Evolutionary conservation across 768 basidiomycete species (phyloP).

Genomic region (Floccularia luteovirens): DNA sequence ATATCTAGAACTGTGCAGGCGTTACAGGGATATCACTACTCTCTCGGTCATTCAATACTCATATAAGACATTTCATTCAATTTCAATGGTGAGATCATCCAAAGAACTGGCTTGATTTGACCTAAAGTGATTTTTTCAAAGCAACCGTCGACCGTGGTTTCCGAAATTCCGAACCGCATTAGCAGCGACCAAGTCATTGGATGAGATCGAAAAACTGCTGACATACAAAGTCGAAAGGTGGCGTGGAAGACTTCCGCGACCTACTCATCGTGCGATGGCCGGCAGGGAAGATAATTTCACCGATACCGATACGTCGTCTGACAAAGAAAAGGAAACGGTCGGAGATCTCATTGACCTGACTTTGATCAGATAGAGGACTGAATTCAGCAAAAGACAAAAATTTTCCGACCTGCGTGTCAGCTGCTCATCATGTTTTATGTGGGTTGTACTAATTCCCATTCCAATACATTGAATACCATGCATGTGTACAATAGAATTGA

Average conservation of each 20-base stretch:
- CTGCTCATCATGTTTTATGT: too few relatives aligned
- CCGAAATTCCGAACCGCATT: constrained; percentile 43
- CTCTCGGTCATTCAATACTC: constrained; percentile 48
- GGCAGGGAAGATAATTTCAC: constrained; percentile 9
- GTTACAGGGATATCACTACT: constrained; percentile 40
- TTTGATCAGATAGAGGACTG: constrained; percentile 1
- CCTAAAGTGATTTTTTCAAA: constrained; percentile 11
- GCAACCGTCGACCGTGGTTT: constrained; percentile 49
- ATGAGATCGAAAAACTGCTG: constrained; percentile 40
- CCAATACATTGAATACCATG: too few relatives aligned
- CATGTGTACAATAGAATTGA: too few relatives aligned
- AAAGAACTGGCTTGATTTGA: constrained; percentile 7
- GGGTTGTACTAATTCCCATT: too few relatives aligned
- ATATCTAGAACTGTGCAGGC: constrained; percentile 55
- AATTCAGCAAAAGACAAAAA: too few relatives aligned
- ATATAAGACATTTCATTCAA: constrained; percentile 61
- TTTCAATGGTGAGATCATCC: constrained; percentile 51
- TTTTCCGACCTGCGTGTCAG: too few relatives aligned
- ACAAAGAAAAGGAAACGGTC: constrained; percentile 6
- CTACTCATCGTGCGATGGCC: constrained; percentile 11
- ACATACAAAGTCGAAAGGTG: constrained; percentile 36
- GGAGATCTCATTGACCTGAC: constrained; percentile 5
- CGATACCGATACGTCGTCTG: constrained; percentile 6
- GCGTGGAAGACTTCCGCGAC: constrained; percentile 31
- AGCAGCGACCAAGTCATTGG: constrained; percentile 29